These are phyloP conservation scores for Spinacia oleracea DNA, from an alignment of 179 eudicot species.

Conservation along the genomic window DNA sequence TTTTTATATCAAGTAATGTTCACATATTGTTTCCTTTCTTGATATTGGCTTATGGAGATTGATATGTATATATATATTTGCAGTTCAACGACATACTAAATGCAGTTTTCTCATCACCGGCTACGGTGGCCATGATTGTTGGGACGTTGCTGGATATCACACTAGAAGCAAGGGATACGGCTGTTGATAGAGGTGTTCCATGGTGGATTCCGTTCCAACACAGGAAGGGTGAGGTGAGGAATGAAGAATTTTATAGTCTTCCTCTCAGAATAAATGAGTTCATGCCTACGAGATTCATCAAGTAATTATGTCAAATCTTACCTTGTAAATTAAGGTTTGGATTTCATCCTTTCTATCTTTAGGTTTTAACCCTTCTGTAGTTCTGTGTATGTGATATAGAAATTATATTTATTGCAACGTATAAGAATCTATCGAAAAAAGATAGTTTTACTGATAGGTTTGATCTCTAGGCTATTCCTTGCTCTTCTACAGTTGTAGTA, in stretches of 20 bases:
- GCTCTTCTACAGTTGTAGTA: too few species aligned
- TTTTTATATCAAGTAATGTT: not conserved
- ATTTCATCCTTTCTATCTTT: constrained; percentile 11
- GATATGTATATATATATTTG: constrained; percentile 13
- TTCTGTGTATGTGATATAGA: constrained; percentile 15
- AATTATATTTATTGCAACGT: not conserved
- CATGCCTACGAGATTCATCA: constrained; percentile 70
- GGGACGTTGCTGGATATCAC: constrained; percentile 74
- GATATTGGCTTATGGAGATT: not conserved
- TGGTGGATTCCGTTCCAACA: constrained; percentile 87
- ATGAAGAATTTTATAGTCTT: constrained; percentile 82
- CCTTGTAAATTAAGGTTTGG: constrained; percentile 39
- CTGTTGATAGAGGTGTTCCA: constrained; percentile 72
- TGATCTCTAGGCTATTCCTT: not conserved
- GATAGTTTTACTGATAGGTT: not conserved
- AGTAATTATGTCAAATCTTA: constrained; percentile 9
- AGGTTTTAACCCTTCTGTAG: constrained; percentile 6
- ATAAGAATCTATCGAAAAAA: not conserved
- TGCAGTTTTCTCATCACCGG: constrained; percentile 82
- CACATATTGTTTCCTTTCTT: not conserved
- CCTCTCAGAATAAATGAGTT: constrained; percentile 72
- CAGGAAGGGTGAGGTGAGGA: constrained; percentile 74
- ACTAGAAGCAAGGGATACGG: constrained; percentile 48
- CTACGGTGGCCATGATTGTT: constrained; percentile 74
- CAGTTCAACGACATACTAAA: constrained; percentile 91